Evolutionary conservation across 306 rosid species (phyloP).

Genomic region (Cyclanthera cordifolia): DNA sequence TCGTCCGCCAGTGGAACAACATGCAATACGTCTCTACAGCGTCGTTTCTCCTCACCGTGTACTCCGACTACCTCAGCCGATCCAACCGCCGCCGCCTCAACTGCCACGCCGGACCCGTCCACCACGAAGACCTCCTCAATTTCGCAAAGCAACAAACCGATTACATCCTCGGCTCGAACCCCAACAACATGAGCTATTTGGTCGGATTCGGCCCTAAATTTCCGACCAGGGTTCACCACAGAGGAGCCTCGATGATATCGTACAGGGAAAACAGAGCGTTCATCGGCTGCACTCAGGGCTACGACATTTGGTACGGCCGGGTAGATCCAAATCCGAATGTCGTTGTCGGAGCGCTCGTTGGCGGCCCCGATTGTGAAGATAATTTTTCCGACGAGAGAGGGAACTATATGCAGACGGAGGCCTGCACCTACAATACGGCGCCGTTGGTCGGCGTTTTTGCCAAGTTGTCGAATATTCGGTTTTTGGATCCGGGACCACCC

Average conservation of each 20-base stretch:
- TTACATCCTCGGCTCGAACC: conserved; percentile 80
- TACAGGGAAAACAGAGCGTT: conserved; percentile 69
- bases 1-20: conserved; percentile 84
- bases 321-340: conserved; percentile 52
- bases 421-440: conserved; percentile 90
- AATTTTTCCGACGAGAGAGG: conserved; percentile 53
- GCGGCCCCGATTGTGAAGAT: conserved; percentile 76
- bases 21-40: conserved; percentile 94
- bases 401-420: conserved; percentile 92
- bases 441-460: conserved; percentile 86
- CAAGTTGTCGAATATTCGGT: conserved; percentile 36
- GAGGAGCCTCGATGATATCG: conserved; percentile 85
- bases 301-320: conserved; percentile 66
- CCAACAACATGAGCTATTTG: conserved; percentile 75
- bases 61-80: conserved; percentile 49
- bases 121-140: conserved; percentile 31
- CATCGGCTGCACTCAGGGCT: conserved; percentile 95
- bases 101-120: conserved; percentile 33
- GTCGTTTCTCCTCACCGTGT: conserved; percentile 56
- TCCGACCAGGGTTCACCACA: conserved; percentile 75
- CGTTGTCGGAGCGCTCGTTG: conserved; percentile 83
- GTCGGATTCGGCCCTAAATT: conserved; percentile 65
- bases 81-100: conserved; percentile 38
- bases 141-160: conserved; percentile 70
- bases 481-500: conserved; percentile 21